A percentile compares a stretch with the other conserved stretches of the same genome.
These are phyloP conservation scores for Collybia mongolica DNA, from an alignment of 768 basidiomycete genomes.

Conservation along the genomic window DNA sequence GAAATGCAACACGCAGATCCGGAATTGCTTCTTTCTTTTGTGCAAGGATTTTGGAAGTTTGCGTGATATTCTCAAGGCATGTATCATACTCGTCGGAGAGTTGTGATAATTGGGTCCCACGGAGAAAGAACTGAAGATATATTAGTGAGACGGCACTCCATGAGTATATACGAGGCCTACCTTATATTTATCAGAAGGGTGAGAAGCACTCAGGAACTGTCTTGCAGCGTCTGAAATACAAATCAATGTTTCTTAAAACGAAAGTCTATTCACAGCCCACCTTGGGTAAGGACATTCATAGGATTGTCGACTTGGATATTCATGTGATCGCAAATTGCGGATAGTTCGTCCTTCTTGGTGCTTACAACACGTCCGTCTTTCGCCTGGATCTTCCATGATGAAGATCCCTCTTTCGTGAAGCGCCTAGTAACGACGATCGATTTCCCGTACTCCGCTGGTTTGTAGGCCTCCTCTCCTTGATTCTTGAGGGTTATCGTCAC, in stretches of 20 bases:
- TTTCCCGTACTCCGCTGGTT: constrained; percentile 80
- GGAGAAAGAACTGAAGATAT: constrained; percentile 78
- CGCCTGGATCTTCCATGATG: constrained; percentile 81
- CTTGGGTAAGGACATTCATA: constrained; percentile 91
- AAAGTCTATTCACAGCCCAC: constrained; percentile 25
- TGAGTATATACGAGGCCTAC: constrained; percentile 34
- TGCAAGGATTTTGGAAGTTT: constrained; percentile 61
- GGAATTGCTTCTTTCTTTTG: constrained; percentile 79
- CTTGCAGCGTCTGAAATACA: constrained; percentile 55
- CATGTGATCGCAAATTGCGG: constrained; percentile 91
- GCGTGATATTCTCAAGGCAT: constrained; percentile 69
- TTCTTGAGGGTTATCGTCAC: constrained; percentile 87
- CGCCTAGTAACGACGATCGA: constrained; percentile 82
- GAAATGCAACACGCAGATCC: constrained; percentile 61
- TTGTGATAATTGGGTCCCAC: constrained; percentile 88
- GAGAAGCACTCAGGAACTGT: constrained; percentile 84
- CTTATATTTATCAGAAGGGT: constrained; percentile 85
- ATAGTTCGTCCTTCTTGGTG: constrained; percentile 79
- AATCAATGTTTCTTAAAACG: background rate
- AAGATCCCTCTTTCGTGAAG: constrained; percentile 74
- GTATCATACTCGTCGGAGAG: constrained; percentile 84
- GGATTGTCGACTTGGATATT: constrained; percentile 97
- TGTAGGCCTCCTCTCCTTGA: constrained; percentile 87
- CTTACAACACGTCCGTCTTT: constrained; percentile 66
- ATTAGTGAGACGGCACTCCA: background rate